Evolutionary conservation across 768 basidiomycete species (phyloP).

Genomic region (Tephrocybe sp.): DNA sequence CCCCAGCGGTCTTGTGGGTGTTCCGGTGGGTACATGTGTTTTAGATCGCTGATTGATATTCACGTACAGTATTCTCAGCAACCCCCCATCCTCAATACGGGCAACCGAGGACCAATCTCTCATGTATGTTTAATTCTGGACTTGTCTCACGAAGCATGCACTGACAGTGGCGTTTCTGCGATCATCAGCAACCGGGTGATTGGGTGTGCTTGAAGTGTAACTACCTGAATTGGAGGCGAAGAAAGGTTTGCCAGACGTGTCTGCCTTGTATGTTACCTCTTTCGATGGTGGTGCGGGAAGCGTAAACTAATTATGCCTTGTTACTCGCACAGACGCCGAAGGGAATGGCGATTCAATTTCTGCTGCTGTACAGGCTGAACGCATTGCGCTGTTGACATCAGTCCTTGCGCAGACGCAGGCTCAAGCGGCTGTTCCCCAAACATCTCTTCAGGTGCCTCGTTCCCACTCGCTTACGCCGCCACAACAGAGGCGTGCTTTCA

Average conservation of each 20-base stretch:
- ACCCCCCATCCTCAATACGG: conserved; percentile 86
- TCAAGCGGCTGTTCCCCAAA: conserved; percentile 11
- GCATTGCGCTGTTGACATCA: conserved; percentile 75
- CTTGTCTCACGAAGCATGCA: neutral
- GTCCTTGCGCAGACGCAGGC: conserved; percentile 60
- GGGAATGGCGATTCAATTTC: conserved; percentile 88
- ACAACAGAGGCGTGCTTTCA: conserved; percentile 37
- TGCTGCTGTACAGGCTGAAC: conserved; percentile 79
- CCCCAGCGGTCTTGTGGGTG: conserved; percentile 50
- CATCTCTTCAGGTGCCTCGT: conserved; percentile 25
- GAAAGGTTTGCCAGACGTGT: conserved; percentile 90
- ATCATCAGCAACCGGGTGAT: conserved; percentile 63
- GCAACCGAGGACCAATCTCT: conserved; percentile 84
- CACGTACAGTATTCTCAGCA: conserved; percentile 40
- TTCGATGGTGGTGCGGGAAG: conserved; percentile 4
- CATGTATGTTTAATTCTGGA: conserved; percentile 52
- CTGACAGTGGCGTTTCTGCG: conserved; percentile 13
- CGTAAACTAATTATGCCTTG: conserved; percentile 2
- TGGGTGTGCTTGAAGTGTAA: conserved; percentile 85
- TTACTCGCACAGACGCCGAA: conserved; percentile 60
- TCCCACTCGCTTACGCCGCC: conserved; percentile 48
- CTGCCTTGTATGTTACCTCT: conserved; percentile 61
- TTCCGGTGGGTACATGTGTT: conserved; percentile 40
- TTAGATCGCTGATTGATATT: conserved; percentile 8
- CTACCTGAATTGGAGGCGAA: conserved; percentile 83